Conservation (phyloP, 768 basidiomycete genomes). For the Lactarius hengduanensis region DNA sequence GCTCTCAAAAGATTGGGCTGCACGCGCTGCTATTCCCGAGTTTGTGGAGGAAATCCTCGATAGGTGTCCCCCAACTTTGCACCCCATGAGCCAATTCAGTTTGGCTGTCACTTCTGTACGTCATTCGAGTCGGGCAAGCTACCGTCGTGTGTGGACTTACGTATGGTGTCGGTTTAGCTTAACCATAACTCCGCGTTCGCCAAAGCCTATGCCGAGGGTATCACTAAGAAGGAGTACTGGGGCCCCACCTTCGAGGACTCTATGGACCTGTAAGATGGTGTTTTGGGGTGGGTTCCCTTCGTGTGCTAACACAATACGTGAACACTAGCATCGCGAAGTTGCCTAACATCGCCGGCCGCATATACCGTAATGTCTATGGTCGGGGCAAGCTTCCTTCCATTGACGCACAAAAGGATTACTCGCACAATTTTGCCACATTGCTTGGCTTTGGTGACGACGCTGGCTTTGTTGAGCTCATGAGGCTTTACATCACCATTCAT, state of each 20-base stretch:
- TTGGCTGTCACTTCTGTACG: conserved; percentile 90
- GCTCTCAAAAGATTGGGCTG: conserved; percentile 93
- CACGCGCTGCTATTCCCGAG: conserved; percentile 84
- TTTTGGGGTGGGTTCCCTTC: neutral
- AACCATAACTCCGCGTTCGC: conserved; percentile 98
- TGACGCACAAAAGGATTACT: conserved; percentile 82
- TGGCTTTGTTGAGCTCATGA: conserved; percentile 89
- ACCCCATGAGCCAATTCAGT: conserved; percentile 99
- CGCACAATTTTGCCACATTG: conserved; percentile 82
- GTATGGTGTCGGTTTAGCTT: conserved; percentile 44
- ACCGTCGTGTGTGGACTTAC: conserved; percentile 16
- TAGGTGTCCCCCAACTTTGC: conserved; percentile 87
- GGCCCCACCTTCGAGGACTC: conserved; percentile 86
- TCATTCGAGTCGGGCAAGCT: conserved; percentile 21
- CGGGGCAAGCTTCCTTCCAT: conserved; percentile 85
- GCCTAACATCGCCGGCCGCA: conserved; percentile 93
- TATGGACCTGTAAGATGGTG: conserved; percentile 68
- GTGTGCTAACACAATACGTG: neutral
- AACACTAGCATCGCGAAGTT: conserved; percentile 83
- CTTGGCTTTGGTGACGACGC: conserved; percentile 89
- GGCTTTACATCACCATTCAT: conserved; percentile 97
- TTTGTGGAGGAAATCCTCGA: conserved; percentile 98
- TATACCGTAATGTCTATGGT: conserved; percentile 86
- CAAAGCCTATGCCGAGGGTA: conserved; percentile 88
- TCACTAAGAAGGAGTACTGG: conserved; percentile 97